phyloP scores from a whole-genome alignment of 148 eudicot species.

The Euryodendron excelsum region DNA sequence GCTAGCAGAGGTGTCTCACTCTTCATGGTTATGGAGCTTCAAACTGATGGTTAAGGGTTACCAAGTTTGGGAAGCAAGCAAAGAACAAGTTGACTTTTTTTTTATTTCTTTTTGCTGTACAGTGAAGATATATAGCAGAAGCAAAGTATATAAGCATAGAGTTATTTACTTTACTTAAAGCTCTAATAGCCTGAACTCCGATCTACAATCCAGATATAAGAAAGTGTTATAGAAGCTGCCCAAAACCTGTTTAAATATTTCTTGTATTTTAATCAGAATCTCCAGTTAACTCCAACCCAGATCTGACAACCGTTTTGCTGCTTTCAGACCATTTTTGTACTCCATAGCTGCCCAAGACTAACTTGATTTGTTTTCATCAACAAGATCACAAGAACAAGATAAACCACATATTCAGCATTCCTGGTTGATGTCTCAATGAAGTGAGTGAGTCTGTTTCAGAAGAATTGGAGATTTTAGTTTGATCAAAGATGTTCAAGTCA shows the following conservation, averaged over 20 bases:
- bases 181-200: not conserved
- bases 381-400: not conserved
- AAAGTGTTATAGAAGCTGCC: not conserved
- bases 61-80: constrained; percentile 1
- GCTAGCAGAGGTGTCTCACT: not conserved
- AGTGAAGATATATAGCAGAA: not conserved
- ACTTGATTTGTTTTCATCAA: not conserved
- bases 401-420: not conserved
- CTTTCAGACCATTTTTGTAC: not conserved
- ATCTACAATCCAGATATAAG: constrained; percentile 1
- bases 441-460: not conserved
- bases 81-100: constrained; percentile 11
- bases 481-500: constrained; percentile 72
- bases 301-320: no score
- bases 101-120: not conserved
- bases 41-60: not conserved
- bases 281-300: not conserved
- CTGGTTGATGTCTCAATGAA: not conserved
- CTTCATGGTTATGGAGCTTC: not conserved
- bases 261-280: not conserved
- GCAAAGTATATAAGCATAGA: constrained; percentile 12
- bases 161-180: not conserved
- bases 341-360: not conserved
- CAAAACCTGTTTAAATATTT: no score
- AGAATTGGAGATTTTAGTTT: not conserved